Conservation (phyloP, 2,329 filamentous ascomycete species). For the Helminthosporium solani region DNA sequence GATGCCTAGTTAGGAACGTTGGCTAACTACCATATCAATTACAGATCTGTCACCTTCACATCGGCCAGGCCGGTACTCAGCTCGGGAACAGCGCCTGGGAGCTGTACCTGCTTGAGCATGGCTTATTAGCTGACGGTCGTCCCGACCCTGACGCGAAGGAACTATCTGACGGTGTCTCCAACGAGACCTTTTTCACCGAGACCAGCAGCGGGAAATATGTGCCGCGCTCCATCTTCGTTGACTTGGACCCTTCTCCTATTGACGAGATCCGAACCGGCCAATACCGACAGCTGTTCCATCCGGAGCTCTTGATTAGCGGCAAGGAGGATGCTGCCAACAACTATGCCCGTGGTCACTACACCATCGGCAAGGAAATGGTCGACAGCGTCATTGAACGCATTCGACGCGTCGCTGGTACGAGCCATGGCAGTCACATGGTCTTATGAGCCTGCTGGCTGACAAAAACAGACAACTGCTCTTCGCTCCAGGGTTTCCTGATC, state of each 20-base stretch:
- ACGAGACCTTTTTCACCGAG: conserved; percentile 74
- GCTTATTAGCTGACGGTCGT: conserved; percentile 64
- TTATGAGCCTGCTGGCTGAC: conserved; percentile 14
- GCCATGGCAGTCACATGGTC: background rate
- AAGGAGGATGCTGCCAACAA: conserved; percentile 79
- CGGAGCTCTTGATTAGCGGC: conserved; percentile 69
- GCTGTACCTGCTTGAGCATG: conserved; percentile 74
- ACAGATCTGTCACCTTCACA: conserved; percentile 66
- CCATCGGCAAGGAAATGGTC: conserved; percentile 74
- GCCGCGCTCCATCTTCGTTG: conserved; percentile 70
- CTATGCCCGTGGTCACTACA: conserved; percentile 75
- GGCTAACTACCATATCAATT: conserved; percentile 4
- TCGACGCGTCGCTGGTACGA: conserved; percentile 66
- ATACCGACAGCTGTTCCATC: conserved; percentile 71
- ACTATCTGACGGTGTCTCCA: conserved; percentile 62
- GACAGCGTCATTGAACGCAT: conserved; percentile 69
- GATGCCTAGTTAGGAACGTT: background rate
- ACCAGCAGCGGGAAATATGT: conserved; percentile 71
- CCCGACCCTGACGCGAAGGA: conserved; percentile 63
- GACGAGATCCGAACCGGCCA: conserved; percentile 70
- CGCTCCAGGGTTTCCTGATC: conserved; percentile 71
- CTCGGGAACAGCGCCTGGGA: conserved; percentile 75
- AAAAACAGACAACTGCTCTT: conserved; percentile 66
- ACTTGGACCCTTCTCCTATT: conserved; percentile 71
- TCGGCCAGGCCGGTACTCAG: conserved; percentile 72